phyloP scores from a whole-genome alignment of 257 asterid species.

The Salvia rosmarinus region DNA sequence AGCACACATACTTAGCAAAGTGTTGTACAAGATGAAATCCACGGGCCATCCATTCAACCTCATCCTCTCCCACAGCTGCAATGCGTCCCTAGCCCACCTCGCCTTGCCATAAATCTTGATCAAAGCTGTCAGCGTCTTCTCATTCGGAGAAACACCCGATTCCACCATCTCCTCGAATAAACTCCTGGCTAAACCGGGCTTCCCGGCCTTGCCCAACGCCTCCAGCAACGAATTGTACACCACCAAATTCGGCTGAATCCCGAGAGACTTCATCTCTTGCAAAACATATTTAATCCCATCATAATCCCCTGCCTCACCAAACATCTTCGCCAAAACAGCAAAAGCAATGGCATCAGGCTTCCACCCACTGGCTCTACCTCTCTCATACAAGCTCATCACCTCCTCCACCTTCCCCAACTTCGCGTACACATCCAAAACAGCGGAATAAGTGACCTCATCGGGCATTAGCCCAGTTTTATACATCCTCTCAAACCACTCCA shows the following conservation, averaged over 20 bases:
- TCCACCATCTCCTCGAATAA: conserved; percentile 90
- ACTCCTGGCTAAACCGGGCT: conserved; percentile 84
- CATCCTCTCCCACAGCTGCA: conserved; percentile 91
- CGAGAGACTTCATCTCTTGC: conserved; percentile 82
- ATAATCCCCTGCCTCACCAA: conserved; percentile 90
- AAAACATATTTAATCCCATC: conserved; percentile 84
- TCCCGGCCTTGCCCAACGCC: conserved; percentile 90
- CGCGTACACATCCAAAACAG: conserved; percentile 86
- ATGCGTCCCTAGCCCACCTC: conserved; percentile 89
- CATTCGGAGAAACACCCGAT: conserved; percentile 72
- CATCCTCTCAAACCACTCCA: conserved; percentile 99
- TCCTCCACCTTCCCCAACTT: conserved; percentile 82
- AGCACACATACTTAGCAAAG: conserved; percentile 94
- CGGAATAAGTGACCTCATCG: conserved; percentile 95
- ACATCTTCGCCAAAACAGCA: conserved; percentile 80
- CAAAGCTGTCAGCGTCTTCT: conserved; percentile 76
- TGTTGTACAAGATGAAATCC: conserved; percentile 80
- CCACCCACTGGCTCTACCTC: conserved; percentile 96
- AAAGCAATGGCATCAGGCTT: conserved; percentile 82
- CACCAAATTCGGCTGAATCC: conserved; percentile 75
- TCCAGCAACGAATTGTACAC: conserved; percentile 84
- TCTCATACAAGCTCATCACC: conserved; percentile 84
- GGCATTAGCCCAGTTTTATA: conserved; percentile 93
- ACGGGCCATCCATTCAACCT: conserved; percentile 81
- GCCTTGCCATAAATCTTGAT: conserved; percentile 92